Evolutionary conservation across 352 stramenopile genomes (phyloP).

Genomic region (Globisporangium radiosum): DNA sequence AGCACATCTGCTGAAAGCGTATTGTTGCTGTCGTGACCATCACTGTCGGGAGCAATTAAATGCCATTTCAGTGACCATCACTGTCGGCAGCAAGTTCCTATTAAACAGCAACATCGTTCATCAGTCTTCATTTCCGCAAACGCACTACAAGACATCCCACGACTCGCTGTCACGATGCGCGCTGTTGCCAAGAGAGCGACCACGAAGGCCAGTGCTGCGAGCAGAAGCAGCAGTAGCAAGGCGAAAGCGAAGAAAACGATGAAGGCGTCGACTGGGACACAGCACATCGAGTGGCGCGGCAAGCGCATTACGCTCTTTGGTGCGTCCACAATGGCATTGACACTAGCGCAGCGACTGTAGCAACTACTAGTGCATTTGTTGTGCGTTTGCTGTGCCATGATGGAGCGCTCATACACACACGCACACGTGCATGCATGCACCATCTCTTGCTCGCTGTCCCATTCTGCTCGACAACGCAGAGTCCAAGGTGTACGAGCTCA

Average conservation of each 20-base stretch:
- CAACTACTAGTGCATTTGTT: not conserved
- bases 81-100: too few species aligned
- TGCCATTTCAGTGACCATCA: too few species aligned
- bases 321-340: slow-evolving; percentile 10
- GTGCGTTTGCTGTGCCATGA: not conserved
- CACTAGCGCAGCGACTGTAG: too few species aligned
- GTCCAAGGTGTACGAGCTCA: slow-evolving; percentile 73
- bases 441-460: not conserved
- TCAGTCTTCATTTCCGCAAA: not conserved
- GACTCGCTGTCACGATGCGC: not conserved
- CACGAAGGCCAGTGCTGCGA: slow-evolving; percentile 2
- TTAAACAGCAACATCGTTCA: not conserved
- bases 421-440: not conserved
- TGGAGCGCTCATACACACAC: too few species aligned
- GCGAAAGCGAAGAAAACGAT: slow-evolving; percentile 19
- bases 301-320: slow-evolving; percentile 68
- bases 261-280: slow-evolving; percentile 20
- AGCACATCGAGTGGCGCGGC: slow-evolving; percentile 65
- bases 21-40: too few species aligned
- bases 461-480: slow-evolving; percentile 24
- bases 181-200: not conserved
- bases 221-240: not conserved
- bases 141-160: not conserved
- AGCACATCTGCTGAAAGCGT: too few species aligned
- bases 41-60: too few species aligned